Conservation (phyloP, 1,284 basidiomycete species). For the Cutaneotrichosporon cavernicola region DNA sequence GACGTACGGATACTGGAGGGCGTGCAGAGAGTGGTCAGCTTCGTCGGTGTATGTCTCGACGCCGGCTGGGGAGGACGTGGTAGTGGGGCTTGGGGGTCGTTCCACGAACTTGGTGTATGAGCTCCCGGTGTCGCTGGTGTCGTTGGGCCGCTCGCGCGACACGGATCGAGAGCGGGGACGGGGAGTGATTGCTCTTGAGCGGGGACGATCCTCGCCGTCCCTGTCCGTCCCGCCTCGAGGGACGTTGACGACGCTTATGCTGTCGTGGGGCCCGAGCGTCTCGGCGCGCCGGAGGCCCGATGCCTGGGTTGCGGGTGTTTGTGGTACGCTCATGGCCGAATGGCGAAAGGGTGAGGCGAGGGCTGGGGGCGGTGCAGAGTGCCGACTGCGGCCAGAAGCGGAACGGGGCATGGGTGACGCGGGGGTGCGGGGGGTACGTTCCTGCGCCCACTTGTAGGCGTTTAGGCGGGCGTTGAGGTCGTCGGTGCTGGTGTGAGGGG, state of each 20-base stretch:
- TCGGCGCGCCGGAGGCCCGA: background rate
- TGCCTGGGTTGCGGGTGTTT: background rate
- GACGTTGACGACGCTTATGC: background rate
- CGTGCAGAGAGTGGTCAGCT: background rate
- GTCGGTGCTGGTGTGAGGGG: constrained; percentile 1
- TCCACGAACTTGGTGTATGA: too few relatives aligned
- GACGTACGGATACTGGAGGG: background rate
- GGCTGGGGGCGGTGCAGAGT: background rate
- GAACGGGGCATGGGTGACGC: background rate
- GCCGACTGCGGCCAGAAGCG: background rate
- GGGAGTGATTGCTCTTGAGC: too few relatives aligned
- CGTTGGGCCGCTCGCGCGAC: background rate
- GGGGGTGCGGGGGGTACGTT: background rate
- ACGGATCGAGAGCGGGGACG: background rate
- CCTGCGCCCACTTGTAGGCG: background rate
- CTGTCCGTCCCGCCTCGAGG: background rate
- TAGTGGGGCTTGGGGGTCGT: background rate
- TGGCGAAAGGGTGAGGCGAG: constrained; percentile 3
- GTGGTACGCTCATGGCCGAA: background rate
- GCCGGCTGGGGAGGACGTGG: background rate
- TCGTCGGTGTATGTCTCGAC: background rate
- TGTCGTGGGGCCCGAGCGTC: background rate
- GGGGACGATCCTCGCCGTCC: background rate
- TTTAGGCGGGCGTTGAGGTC: constrained; percentile 5
- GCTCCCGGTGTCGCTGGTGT: too few relatives aligned